These are phyloP conservation scores for Diaporthe australafricana DNA, from an alignment of 2,329 filamentous ascomycete genomes.

Conservation along the genomic window DNA sequence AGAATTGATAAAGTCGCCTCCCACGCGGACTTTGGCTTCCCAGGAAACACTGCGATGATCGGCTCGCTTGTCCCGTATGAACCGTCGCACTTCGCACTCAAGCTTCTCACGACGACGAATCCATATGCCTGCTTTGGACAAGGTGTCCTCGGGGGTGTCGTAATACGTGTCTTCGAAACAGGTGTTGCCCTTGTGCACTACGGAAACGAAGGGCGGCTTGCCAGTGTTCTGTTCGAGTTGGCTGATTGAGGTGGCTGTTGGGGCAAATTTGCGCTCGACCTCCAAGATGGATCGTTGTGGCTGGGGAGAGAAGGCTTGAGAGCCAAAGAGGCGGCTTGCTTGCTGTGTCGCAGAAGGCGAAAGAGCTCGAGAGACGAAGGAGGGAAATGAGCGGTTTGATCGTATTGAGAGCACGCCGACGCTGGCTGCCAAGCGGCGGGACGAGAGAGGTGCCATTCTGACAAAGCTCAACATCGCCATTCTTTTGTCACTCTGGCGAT, in stretches of 20 bases:
- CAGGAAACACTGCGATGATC: not conserved
- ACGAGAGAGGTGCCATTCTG: not conserved
- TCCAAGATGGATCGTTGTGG: not conserved
- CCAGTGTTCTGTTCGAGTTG: constrained; percentile 9
- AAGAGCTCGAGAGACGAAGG: not conserved
- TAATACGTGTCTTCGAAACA: constrained; percentile 15
- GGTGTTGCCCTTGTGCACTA: not conserved
- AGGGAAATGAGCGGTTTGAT: not conserved
- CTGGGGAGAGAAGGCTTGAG: not conserved
- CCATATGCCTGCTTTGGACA: constrained; percentile 11
- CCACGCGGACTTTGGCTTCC: constrained; percentile 21
- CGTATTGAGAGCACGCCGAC: not conserved
- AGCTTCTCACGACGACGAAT: not conserved
- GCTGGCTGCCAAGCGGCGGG: not conserved
- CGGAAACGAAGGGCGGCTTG: not conserved
- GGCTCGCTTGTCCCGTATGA: not conserved
- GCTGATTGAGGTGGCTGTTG: constrained; percentile 1
- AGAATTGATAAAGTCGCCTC: constrained; percentile 11
- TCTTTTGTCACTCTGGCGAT: not conserved
- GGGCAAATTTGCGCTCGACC: constrained; percentile 15
- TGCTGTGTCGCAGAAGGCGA: not conserved
- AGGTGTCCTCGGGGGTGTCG: not conserved
- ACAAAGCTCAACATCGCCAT: not conserved
- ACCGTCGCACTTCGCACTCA: not conserved
- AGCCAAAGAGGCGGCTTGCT: not conserved